Base-by-base conservation (phyloP, 2,329 filamentous ascomycete genomes). In the Scolecobasidium constrictum region DNA sequence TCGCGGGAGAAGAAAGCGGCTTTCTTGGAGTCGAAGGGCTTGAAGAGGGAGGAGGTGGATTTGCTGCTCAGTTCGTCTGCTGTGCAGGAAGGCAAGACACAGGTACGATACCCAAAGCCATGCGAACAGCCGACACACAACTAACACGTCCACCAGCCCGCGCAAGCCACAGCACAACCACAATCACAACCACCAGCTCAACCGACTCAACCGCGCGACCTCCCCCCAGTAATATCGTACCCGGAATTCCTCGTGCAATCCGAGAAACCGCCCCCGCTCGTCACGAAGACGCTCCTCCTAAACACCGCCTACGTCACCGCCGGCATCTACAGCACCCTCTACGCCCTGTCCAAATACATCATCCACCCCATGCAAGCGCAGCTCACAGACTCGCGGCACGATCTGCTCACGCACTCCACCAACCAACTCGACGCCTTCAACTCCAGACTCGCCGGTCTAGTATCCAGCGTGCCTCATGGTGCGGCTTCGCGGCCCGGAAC, bases 21-120 rank as follows among this genome's bases (percentile, higher is more conserved):
- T 5, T 94, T 94, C 52, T 65, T 95, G 2, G 72, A 79, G 54
- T 76, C 75, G 40, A 95, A 95, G 59, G 85, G 85, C 3, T 65
- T 94, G 5, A 65, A 64, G 3, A 65, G 73, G 4, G 68, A 72
- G 22, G 78, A 90, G 47, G 85, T 94, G 47, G 67, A 84, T 50
- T 65, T 67, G 39, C 66, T 94, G 5, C 63, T 94, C 31, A 48
- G 35, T 37, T 16, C 16, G n/a, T n/a, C n/a, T 9, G 28, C 18
- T 12, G 31, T 17, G 12, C 18, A 37, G 34, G 31, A 22, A 17
- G 11, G 17, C n/a, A 15, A 7, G 3, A 23, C 3, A 3, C 16
- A 2, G 17, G 12, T 7, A 13, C 3, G n/a, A 4, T 9, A 13
- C 15, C 17, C 6, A 21, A 19, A 11, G 17, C 2, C 9, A 13